Percentiles rank a stretch among this genome's conserved stretches.
Conservation (phyloP, 192 early-diverging fungal species). For the Gonapodya prolifera region DNA sequence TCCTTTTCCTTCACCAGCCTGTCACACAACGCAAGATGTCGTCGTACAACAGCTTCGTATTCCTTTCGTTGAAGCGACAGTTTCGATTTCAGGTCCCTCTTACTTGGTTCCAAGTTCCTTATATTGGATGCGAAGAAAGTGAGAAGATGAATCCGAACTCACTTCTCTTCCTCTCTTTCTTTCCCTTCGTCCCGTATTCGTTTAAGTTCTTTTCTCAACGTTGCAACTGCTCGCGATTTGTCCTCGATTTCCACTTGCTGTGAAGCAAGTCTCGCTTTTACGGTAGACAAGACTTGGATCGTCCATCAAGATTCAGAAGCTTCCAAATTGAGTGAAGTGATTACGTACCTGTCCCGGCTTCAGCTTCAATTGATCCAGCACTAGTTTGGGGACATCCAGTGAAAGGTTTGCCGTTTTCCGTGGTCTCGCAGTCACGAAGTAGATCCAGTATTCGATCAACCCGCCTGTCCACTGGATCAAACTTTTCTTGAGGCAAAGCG, state of each 20-base stretch:
- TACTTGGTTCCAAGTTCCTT: background rate
- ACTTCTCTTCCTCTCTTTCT: background rate
- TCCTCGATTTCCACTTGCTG: background rate
- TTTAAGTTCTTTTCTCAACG: background rate
- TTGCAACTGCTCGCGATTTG: background rate
- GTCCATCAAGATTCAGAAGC: background rate
- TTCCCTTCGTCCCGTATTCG: background rate
- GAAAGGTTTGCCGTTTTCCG: background rate
- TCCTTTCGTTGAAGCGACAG: conserved; percentile 39
- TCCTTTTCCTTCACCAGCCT: conserved; percentile 42
- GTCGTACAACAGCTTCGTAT: conserved; percentile 42
- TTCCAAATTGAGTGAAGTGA: background rate
- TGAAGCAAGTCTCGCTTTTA: background rate
- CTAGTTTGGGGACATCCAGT: background rate
- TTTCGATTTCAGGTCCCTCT: conserved; percentile 38
- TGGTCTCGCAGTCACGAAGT: background rate
- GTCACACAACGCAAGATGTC: conserved; percentile 45
- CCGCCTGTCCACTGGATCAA: background rate
- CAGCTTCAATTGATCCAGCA: background rate
- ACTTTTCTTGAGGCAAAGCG: background rate
- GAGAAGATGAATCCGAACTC: background rate
- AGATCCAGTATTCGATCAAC: background rate
- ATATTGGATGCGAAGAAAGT: background rate
- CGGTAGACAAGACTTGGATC: background rate
- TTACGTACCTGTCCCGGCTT: background rate